Evolutionary conservation across 352 stramenopile genomes (phyloP).

Genomic region (Globisporangium perplexum): DNA sequence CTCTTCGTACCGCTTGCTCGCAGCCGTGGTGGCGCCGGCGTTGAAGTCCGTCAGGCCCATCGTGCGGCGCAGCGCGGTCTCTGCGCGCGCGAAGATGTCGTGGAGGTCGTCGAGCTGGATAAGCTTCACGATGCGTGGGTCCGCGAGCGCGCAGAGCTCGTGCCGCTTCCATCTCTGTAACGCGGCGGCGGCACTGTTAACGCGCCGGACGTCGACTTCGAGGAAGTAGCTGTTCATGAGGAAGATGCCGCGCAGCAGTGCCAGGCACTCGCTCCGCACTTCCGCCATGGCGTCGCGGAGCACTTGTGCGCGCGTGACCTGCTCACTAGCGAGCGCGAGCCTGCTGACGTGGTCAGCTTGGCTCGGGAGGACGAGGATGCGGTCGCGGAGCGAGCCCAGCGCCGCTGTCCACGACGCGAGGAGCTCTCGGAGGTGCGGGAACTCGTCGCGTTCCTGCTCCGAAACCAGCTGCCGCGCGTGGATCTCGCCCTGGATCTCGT

Average conservation of each 20-base stretch:
- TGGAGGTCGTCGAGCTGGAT: conserved; percentile 35
- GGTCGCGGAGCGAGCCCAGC: conserved; percentile 25
- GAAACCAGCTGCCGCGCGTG: conserved; percentile 20
- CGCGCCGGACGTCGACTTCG: conserved; percentile 38
- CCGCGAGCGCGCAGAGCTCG: conserved; percentile 28
- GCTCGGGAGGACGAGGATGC: conserved; percentile 27
- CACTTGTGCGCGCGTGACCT: conserved; percentile 20
- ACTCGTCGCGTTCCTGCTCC: conserved; percentile 20
- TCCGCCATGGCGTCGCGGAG: conserved; percentile 39
- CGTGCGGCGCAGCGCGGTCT: conserved; percentile 25
- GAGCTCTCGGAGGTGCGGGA: conserved; percentile 30
- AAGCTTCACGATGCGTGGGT: conserved; percentile 30
- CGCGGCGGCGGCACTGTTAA: conserved; percentile 30
- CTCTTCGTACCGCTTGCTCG: conserved; percentile 42
- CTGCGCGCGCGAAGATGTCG: conserved; percentile 20
- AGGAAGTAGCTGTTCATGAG: conserved; percentile 59
- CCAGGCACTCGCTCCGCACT: conserved; percentile 35
- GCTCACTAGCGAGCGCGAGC: conserved; percentile 22
- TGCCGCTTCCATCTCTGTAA: conserved; percentile 29
- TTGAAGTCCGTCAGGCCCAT: conserved; percentile 55
- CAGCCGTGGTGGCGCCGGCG: conserved; percentile 18
- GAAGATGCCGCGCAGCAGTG: conserved; percentile 33
- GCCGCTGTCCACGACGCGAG: conserved; percentile 20
- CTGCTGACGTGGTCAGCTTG: conserved; percentile 24
- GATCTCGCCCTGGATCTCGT: conserved; percentile 44